A percentile compares a stretch with the other conserved stretches of the same genome.
phyloP scores from a whole-genome alignment of 495 filamentous ascomycete genomes.

The Viridothelium virens region DNA sequence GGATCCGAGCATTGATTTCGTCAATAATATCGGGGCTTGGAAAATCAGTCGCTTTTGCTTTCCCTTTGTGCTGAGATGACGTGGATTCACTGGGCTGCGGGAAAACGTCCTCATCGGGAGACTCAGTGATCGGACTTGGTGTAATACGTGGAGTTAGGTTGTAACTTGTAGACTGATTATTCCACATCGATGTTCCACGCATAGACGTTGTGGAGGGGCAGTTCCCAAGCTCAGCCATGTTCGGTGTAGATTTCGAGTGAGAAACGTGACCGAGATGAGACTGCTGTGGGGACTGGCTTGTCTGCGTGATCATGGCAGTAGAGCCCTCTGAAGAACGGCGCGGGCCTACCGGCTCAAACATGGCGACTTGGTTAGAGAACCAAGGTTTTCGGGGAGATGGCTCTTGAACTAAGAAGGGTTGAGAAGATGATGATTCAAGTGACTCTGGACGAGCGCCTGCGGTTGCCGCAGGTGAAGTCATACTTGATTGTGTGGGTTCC shows the following conservation, averaged over 20 bases:
- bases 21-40: conserved; percentile 4
- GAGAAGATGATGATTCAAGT: not conserved
- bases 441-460: not conserved
- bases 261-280: not conserved
- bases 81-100: not conserved
- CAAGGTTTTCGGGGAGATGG: not conserved
- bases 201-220: not conserved
- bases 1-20: conserved; percentile 8
- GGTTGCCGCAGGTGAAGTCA: not conserved
- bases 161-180: not conserved
- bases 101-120: conserved; percentile 6
- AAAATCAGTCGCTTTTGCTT: not conserved
- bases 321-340: not conserved
- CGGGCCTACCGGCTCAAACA: not conserved
- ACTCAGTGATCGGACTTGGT: conserved; percentile 2
- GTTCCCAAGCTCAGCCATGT: conserved; percentile 1
- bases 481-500: not conserved
- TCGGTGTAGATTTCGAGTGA: conserved; percentile 2
- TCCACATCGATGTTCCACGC: not conserved
- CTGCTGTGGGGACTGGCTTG: not conserved
- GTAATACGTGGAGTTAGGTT: not conserved
- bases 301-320: not conserved
- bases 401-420: not conserved
- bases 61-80: not conserved
- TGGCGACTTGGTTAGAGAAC: not conserved